Evolutionary conservation across 169 alveolate genomes (phyloP).

Genomic region (Plasmodium malariae): DNA sequence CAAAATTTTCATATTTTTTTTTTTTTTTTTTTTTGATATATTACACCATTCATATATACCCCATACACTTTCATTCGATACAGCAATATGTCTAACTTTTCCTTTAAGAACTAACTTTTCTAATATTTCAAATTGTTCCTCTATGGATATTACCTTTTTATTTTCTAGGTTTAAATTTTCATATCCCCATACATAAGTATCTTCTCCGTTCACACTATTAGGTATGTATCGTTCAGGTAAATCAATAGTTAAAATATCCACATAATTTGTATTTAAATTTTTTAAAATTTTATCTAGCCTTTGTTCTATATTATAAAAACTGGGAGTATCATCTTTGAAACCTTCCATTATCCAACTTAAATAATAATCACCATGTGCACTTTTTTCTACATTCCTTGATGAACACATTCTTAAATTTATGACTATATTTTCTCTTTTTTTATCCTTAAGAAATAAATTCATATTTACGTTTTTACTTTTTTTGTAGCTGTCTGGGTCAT

Average conservation of each 20-base stretch:
- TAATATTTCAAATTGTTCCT: slow-evolving; percentile 82
- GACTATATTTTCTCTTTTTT: slow-evolving; percentile 78
- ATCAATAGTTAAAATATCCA: slow-evolving; percentile 85
- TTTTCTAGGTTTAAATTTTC: slow-evolving; percentile 24
- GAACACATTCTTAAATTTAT: slow-evolving; percentile 79
- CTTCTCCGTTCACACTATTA: slow-evolving; percentile 86
- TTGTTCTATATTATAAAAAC: slow-evolving; percentile 77
- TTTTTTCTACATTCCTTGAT: slow-evolving; percentile 78
- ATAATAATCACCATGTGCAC: slow-evolving; percentile 71
- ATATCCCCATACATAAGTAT: slow-evolving; percentile 89
- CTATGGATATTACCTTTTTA: slow-evolving; percentile 65
- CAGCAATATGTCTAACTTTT: slow-evolving; percentile 85
- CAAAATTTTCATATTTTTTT: slow-evolving; percentile 76
- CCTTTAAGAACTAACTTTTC: slow-evolving; percentile 84
- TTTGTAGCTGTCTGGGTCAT: slow-evolving; percentile 84
- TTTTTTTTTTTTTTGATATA: slow-evolving; percentile 78
- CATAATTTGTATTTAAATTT: slow-evolving; percentile 83
- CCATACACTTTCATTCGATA: slow-evolving; percentile 89
- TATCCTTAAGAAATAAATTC: slow-evolving; percentile 77
- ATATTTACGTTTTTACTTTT: slow-evolving; percentile 83
- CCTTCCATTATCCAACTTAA: slow-evolving; percentile 74
- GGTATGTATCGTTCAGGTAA: slow-evolving; percentile 88
- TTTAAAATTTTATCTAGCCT: slow-evolving; percentile 85
- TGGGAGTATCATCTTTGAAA: slow-evolving; percentile 30
- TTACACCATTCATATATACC: slow-evolving; percentile 83